Evolutionary conservation across 2,329 filamentous ascomycete species (phyloP), one percentile per base, ranked within the genome.

Genomic region (Xylariaceae sp.): DNA sequence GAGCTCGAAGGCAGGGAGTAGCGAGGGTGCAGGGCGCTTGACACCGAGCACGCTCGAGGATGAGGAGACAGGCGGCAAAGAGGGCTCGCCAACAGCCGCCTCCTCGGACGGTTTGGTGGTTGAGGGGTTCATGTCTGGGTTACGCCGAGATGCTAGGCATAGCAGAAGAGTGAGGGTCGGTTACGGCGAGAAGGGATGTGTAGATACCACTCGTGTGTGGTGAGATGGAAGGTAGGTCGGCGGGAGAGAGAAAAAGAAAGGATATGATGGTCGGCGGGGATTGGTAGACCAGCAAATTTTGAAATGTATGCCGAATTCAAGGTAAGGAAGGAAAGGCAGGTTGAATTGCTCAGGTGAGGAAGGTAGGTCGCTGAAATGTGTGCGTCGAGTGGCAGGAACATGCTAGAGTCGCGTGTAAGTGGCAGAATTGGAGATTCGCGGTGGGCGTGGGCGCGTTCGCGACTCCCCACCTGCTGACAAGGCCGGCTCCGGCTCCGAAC

Each of bases 1-100:
- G 47, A 85, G 87, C 72, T 92, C 89, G 69, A 93, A 92, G 18
- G 89, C 80, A 55, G 89, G 89, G 22, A 94, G 82, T 50, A 93
- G 75, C 51, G 84, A 82, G 28, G 89, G 80, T 43, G 82, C 81
- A 61, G 82, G 74, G 54, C 83, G 78, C 74, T 89, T 87, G 58
- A 77, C 69, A 63, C 79, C 76, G 50, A 76, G 69, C 14, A 70
- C 48, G 42, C 62, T 63, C 19, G 57, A 31, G 31, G 61, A 58
- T 49, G 61, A 58, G 50, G 54, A 39, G 34, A 59, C 44, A 55
- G 64, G 63, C 28, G 70, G 71, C 34, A 72, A 64, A 39, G 65
- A 62, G 28, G 70, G 70, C 56, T 73, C 70, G 38, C 61, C 54
- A 71, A 72, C 42, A 70, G 71, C 48, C 70, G 68, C 46, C 39